Percentiles rank a stretch among this genome's conserved stretches.
These are phyloP conservation scores for Lumnitzera littorea DNA, from an alignment of 345 rosid genomes.

Conservation along the genomic window DNA sequence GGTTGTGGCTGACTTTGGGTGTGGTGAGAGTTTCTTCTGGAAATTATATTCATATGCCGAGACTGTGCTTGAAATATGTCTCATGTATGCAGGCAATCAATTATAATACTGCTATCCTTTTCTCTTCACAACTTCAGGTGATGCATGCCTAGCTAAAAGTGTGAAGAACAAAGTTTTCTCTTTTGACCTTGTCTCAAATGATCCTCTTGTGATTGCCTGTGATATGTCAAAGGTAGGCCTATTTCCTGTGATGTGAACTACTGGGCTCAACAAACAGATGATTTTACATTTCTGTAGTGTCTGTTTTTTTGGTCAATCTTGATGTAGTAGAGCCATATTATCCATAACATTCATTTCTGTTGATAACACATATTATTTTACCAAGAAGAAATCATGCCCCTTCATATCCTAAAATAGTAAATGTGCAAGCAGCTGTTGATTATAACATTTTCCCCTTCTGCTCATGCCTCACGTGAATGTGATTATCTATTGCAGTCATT, in stretches of 20 bases:
- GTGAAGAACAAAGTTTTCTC: constrained; percentile 90
- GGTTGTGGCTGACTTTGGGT: constrained; percentile 95
- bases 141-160: constrained; percentile 72
- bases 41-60: neutral
- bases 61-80: neutral
- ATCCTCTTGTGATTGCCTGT: constrained; percentile 78
- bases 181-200: constrained; percentile 77
- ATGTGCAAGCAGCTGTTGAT: too few species aligned
- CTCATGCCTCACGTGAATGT: too few species aligned
- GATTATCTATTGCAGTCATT: too few species aligned
- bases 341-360: too few species aligned
- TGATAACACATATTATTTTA: too few species aligned
- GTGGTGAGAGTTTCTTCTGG: constrained; percentile 44
- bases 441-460: too few species aligned
- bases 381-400: too few species aligned
- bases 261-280: neutral
- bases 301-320: too few species aligned
- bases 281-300: too few species aligned
- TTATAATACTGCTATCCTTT: neutral
- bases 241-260: neutral
- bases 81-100: too few species aligned
- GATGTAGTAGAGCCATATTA: too few species aligned
- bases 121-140: constrained; percentile 40
- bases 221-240: constrained; percentile 77
- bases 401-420: too few species aligned